Evolutionary conservation across 495 filamentous ascomycete genomes (phyloP), one percentile per base, ranked within the genome.

Genomic region (Cudoniella acicularis): DNA sequence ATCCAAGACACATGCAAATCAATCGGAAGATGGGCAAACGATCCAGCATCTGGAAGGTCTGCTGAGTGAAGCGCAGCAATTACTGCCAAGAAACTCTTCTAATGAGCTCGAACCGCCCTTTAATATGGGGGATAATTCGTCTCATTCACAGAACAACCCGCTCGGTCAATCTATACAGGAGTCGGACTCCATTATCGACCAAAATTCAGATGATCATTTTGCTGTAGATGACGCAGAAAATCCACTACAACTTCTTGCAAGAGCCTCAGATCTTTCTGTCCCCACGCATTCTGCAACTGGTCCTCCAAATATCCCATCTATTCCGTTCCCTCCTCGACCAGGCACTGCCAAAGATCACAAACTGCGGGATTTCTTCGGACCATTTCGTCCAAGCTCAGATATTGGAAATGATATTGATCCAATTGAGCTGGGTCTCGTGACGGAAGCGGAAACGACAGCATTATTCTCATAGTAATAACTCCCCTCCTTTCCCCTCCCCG

Each of bases 191-290:
- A 56, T 69, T 57, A 21, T 62, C 60, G 26, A 68, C 56, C 22
- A 74, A 65, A 62, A 64, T 53, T 60, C 66, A 24, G 76, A 79
- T 13, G 81, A 85, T 20, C 72, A 75, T 40, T 74, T 88, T 11
- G 79, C 82, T 22, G 66, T 90, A 3, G 86, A 88, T 59, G 86
- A 89, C 70, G 86, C 86, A 17, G 87, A 90, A 62, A 90, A 90
- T 57, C 87, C 87, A 0, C 70, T 90, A 10, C 86, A 90, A 64
- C 69, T 90, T 1, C 78, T 90, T 20, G 87, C 87, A 2, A 75
- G 86, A 18, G 86, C 87, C 0, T 88, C 86, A 4, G 85, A 90
- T 67, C 74, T 88, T 30, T 80, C 86, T 51, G 73, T 84, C 9
- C 83, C 81, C 2, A 79, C 82, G 26, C 71, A 72, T 26, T 59